Percentiles rank a stretch among this genome's conserved stretches.
phyloP scores from a whole-genome alignment of 805 yeast genomes.

The Suhomyces sp. region DNA sequence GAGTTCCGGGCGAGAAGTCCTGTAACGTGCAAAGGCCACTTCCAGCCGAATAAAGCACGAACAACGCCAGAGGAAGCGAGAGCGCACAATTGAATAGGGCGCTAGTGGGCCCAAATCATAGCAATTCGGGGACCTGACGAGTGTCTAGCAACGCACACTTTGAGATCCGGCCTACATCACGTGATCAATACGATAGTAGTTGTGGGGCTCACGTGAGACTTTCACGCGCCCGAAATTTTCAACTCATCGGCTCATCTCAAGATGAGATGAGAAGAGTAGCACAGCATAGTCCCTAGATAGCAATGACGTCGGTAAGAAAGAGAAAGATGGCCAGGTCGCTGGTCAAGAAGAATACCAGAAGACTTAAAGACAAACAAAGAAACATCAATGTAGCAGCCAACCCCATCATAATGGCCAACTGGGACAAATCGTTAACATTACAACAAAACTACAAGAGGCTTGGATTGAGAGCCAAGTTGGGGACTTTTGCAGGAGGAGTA shows the following conservation, averaged over 20 bases:
- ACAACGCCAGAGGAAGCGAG: not conserved
- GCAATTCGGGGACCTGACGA: too few relatives aligned
- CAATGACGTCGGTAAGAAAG: slow-evolving; percentile 74
- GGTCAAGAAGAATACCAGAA: slow-evolving; percentile 65
- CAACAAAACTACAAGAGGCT: slow-evolving; percentile 81
- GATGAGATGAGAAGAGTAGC: not conserved
- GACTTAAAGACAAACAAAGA: slow-evolving; percentile 66
- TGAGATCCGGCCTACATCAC: not conserved
- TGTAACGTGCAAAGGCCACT: not conserved
- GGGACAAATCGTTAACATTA: slow-evolving; percentile 83
- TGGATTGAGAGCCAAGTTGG: slow-evolving; percentile 70
- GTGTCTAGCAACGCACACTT: too few relatives aligned
- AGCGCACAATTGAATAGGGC: not conserved
- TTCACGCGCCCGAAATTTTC: slow-evolving; percentile 2
- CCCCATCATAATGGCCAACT: slow-evolving; percentile 81
- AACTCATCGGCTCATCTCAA: slow-evolving; percentile 7
- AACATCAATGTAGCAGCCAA: slow-evolving; percentile 64
- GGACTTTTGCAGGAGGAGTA: slow-evolving; percentile 74
- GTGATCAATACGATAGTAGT: too few relatives aligned
- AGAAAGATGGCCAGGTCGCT: slow-evolving; percentile 79
- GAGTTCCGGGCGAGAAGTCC: not conserved
- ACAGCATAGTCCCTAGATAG: not conserved
- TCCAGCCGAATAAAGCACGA: not conserved
- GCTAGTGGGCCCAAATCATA: too few relatives aligned
- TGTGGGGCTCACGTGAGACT: not conserved